phyloP scores from a whole-genome alignment of 1,284 basidiomycete species.

The Phellinidium pouzarii region DNA sequence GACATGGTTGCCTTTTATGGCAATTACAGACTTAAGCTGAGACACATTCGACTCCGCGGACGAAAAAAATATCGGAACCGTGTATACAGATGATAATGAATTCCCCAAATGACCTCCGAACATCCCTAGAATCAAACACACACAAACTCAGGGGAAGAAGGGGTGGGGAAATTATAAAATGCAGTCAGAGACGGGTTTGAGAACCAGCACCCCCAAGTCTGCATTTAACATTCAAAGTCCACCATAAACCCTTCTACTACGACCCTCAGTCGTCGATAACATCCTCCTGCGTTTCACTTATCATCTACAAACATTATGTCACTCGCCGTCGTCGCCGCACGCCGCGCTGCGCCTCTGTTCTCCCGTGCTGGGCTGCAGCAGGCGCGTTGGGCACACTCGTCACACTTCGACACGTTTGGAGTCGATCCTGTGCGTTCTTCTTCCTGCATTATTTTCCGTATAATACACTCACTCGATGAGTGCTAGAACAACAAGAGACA shows the following conservation, averaged over 20 bases:
- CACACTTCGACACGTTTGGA: slow-evolving; percentile 14
- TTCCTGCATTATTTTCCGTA: too few relatives aligned
- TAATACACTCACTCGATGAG: not conserved
- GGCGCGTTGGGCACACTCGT: slow-evolving; percentile 4
- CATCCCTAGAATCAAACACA: not conserved
- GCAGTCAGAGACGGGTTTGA: not conserved
- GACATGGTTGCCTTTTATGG: slow-evolving; percentile 11
- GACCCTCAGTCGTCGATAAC: too few relatives aligned
- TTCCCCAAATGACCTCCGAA: not conserved
- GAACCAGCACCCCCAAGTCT: not conserved
- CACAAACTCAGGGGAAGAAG: not conserved
- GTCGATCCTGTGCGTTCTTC: slow-evolving; percentile 10
- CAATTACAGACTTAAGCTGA: not conserved
- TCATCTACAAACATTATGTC: not conserved
- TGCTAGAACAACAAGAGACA: slow-evolving; percentile 15
- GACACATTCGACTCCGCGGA: not conserved
- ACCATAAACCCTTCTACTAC: not conserved
- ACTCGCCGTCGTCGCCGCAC: slow-evolving; percentile 9
- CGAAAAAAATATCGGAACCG: not conserved
- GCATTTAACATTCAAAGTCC: not conserved
- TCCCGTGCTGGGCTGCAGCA: slow-evolving; percentile 9
- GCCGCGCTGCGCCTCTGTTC: slow-evolving; percentile 8
- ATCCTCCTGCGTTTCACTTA: not conserved
- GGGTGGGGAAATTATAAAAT: not conserved
- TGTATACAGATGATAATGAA: not conserved